Evolutionary conservation across 345 rosid genomes (phyloP).

Genomic region (Capsella bursapastoris): DNA sequence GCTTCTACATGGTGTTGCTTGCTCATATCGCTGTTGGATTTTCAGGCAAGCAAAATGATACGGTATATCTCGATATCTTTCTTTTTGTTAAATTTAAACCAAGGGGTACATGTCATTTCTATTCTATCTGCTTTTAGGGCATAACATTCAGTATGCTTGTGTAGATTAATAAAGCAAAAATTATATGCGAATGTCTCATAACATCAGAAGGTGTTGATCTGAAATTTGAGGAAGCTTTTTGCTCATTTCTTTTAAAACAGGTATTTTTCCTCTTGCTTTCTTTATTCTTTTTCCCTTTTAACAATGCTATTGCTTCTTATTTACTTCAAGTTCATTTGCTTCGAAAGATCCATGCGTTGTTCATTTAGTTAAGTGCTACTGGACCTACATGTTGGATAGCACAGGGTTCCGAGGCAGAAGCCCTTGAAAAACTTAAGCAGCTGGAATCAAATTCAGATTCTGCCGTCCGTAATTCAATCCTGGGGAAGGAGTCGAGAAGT

Average conservation of each 20-base stretch:
- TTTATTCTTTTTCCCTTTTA: conserved; percentile 11
- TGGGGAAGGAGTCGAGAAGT: conserved; percentile 59
- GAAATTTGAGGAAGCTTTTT: conserved; percentile 86
- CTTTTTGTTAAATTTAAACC: conserved; percentile 34
- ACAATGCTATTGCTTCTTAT: conserved; percentile 17
- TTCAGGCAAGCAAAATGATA: conserved; percentile 73
- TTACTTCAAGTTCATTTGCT: conserved; percentile 22
- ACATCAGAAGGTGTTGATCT: conserved; percentile 85
- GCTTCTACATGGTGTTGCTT: conserved; percentile 73
- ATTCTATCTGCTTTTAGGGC: conserved; percentile 21
- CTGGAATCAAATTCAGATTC: conserved; percentile 67
- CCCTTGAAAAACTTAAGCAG: conserved; percentile 69
- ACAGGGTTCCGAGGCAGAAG: conserved; percentile 83
- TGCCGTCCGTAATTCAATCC: conserved; percentile 53
- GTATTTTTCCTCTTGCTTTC: conserved; percentile 44
- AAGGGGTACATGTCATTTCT: conserved; percentile 12
- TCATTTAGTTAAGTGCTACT: conserved; percentile 37
- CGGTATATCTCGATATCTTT: conserved; percentile 55
- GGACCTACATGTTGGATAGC: conserved; percentile 43
- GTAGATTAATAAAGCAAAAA: conserved; percentile 81
- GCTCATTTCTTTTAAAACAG: conserved; percentile 88
- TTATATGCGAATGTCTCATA: conserved; percentile 78
- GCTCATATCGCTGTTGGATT: conserved; percentile 94
- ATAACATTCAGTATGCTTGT: conserved; percentile 40
- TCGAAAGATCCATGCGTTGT: conserved; percentile 26